Evolutionary conservation across 192 early-diverging fungal genomes (phyloP), one percentile per base, ranked within the genome.

Genomic region (Oehlia diaphana): DNA sequence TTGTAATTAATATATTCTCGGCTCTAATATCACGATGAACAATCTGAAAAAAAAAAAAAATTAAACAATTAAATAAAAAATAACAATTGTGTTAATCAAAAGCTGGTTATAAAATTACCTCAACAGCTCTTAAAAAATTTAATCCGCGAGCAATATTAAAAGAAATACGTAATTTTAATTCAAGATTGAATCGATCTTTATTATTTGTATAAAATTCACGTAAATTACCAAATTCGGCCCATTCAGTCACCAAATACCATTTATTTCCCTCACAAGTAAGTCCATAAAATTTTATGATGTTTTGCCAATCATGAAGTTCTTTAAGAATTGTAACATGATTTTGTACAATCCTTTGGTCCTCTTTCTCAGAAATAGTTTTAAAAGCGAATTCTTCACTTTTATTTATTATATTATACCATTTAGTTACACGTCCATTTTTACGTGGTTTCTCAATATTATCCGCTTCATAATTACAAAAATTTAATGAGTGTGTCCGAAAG

Each of bases 11-110:
- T 42, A 78, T 61, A 70, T 78, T 78, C 58, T 31, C 31, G 21
- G 66, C 69, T 33, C 77, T 66, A 44, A 78, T 58, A 21, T 78
- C 77, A 70, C 50, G 77, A 53, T 78, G 77, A 4, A 78, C 35
- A 23, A 70, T 70, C 16, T 21, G 16, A n/a, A n/a, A 26, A 28
- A 50, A 50, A 50, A 13, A 50, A 50, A 49, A 49, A 49, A 50
- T 37, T 35, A 3, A 35, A 50, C 2, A 50, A 0, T 14, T 14
- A 8, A 49, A 49, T 2, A 8, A 49, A n/a, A 49, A 49, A 49
- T 13, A 49, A 49, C 16, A 50, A 50, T 50, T 13, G 16, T 50
- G 2, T 16, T 19, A 53, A 53, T 53, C 19, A 53, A 53, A 53
- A 14, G 1, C 13, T 14, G 2, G 13, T 14, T 50, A 14, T 16